phyloP scores from a whole-genome alignment of 1,139 yeast genomes.

The Protomyces lactucae-debilis region DNA sequence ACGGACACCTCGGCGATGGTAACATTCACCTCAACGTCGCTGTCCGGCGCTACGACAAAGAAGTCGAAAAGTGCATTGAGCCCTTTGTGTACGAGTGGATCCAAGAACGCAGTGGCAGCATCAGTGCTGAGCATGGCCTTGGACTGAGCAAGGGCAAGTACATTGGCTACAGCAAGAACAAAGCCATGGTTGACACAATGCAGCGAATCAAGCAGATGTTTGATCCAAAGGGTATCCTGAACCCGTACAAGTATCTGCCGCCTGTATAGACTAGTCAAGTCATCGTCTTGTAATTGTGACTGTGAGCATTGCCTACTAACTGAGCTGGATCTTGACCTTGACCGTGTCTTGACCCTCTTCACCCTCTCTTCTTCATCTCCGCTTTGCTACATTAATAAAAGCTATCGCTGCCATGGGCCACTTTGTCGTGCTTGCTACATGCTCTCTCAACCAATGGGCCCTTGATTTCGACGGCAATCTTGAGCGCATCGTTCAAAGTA shows the following conservation, averaged over 20 bases:
- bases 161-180: constrained; percentile 74
- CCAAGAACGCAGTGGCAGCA: constrained; percentile 66
- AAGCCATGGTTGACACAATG: constrained; percentile 63
- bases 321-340: neutral
- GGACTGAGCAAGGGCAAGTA: constrained; percentile 94
- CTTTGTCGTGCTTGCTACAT: constrained; percentile 19
- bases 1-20: constrained; percentile 96
- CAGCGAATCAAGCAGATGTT: constrained; percentile 68
- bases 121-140: constrained; percentile 94
- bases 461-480: constrained; percentile 95
- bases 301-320: neutral
- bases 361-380: neutral
- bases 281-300: neutral
- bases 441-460: constrained; percentile 89
- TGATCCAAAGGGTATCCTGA: constrained; percentile 85
- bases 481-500: constrained; percentile 79
- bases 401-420: constrained; percentile 11
- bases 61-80: constrained; percentile 71
- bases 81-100: constrained; percentile 95
- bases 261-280: neutral
- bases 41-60: constrained; percentile 73
- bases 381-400: no score
- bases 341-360: no score
- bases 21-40: constrained; percentile 88
- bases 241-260: constrained; percentile 78